A percentile compares a stretch with the other conserved stretches of the same genome.
Evolutionary conservation across 345 rosid genomes (phyloP).

Genomic region (Xanthoceras sorbifolium): DNA sequence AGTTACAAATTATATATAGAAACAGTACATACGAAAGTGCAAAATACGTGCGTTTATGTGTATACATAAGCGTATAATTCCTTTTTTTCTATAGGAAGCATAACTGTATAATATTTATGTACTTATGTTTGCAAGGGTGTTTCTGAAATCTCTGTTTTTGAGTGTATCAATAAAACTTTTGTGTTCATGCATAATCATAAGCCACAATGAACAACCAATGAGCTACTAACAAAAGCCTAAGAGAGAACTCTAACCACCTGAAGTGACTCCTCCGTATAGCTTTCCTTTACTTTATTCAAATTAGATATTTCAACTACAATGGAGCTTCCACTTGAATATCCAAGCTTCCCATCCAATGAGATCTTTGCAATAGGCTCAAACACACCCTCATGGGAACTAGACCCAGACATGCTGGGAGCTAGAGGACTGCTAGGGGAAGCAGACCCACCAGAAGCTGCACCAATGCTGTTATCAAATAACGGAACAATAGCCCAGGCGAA

Average conservation of each 20-base stretch:
- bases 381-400: conserved; percentile 79
- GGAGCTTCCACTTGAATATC: conserved; percentile 81
- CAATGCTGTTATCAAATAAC: conserved; percentile 82
- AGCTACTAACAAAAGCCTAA: background rate
- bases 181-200: background rate
- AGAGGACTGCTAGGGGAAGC: conserved; percentile 99
- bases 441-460: conserved; percentile 75
- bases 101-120: background rate
- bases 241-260: conserved; percentile 54
- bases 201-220: background rate
- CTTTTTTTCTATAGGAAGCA: background rate
- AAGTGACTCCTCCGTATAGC: conserved; percentile 90
- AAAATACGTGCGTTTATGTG: background rate
- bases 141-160: background rate
- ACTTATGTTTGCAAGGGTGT: background rate
- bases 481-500: conserved; percentile 99
- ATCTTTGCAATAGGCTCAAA: conserved; percentile 84
- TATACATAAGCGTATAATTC: background rate
- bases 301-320: conserved; percentile 92
- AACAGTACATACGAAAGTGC: background rate
- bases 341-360: conserved; percentile 83
- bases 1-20: background rate
- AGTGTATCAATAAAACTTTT: background rate
- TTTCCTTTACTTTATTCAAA: conserved; percentile 93
- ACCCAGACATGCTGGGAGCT: conserved; percentile 81